phyloP scores from a whole-genome alignment of 768 basidiomycete genomes.

The Collybia mongolica region DNA sequence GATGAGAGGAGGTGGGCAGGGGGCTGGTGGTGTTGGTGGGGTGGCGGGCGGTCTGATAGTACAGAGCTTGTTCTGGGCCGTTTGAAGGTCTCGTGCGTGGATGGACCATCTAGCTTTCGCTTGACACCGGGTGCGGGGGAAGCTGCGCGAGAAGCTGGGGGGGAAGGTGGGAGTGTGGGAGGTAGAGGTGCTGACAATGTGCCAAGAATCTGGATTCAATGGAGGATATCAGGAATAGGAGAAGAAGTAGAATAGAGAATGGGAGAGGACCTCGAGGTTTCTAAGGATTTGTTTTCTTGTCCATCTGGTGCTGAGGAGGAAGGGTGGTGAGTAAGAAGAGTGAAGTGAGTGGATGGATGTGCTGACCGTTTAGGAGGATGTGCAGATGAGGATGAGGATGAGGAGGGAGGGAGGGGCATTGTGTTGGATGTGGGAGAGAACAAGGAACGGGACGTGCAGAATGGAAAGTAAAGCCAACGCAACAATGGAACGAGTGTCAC shows the following conservation, averaged over 20 bases:
- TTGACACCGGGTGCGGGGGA: constrained; percentile 47
- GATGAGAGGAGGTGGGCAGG: constrained; percentile 22
- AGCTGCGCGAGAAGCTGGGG: constrained; percentile 46
- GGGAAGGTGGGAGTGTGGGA: constrained; percentile 48
- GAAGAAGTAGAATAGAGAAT: constrained; percentile 4
- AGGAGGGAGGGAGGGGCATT: constrained; percentile 13
- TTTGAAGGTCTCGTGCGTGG: constrained; percentile 43
- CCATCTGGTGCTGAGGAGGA: constrained; percentile 39
- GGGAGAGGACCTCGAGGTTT: constrained; percentile 40
- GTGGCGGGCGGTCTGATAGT: constrained; percentile 19
- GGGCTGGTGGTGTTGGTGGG: constrained; percentile 18
- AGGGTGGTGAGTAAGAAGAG: constrained; percentile 15
- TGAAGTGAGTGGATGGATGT: constrained; percentile 13
- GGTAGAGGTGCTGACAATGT: constrained; percentile 40
- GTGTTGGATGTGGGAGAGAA: constrained; percentile 45
- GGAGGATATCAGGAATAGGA: constrained; percentile 12
- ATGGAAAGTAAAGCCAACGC: constrained; percentile 18
- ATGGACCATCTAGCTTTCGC: constrained; percentile 42
- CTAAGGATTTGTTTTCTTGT: constrained; percentile 47
- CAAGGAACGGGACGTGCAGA: constrained; percentile 28
- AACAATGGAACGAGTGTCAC: constrained; percentile 38
- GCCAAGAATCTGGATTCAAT: constrained; percentile 34
- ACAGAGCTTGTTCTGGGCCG: constrained; percentile 39
- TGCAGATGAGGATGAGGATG: constrained; percentile 19
- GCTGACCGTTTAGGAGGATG: constrained; percentile 34